Base-by-base conservation (phyloP, 2,329 filamentous ascomycete species). In the Trichoderma cornu-damae region DNA sequence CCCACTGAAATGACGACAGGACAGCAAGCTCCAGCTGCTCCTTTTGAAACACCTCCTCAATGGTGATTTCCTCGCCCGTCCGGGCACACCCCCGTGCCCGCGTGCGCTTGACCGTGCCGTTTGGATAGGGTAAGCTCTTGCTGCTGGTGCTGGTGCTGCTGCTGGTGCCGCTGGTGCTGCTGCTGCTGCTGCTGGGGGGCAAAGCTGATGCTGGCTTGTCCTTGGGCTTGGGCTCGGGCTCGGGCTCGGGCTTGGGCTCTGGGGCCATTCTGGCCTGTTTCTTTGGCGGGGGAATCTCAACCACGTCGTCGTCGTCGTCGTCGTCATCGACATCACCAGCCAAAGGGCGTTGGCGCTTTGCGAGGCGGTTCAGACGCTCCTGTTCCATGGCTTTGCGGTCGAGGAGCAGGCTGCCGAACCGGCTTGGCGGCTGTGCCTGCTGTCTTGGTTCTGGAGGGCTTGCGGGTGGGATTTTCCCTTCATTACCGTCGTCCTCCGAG, bases 1-100 rank as follows among this genome's bases (percentile, higher is more conserved):
- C 87, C 85, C 89, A 94, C 68, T 93, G 84, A 64, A 88, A 97
- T 0, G 93, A 89, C 64, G 91, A 96, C 4, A 97, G 74, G 0
- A 97, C 81, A 1, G 90, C 92, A 37, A 90, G 81, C 50, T 88
- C 77, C 7, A 97, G 76, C 11, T 85, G 79, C 1, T 82, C 73
- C 60, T 83, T 86, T 68, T 96, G 88, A 1, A 96, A 72, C 0
- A 96, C 82, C 69, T 96, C 91, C 65, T 96, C 90, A 38, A 97
- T 85, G 60, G 85, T 94, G 67, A 97, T 90, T 61, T 96, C 90
- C 60, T 91, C 81, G 4, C 75, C 76, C 0, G 70, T 76, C 34
- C 88, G 79, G 1, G 79, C 75, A 61, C 81, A 83, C 2, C 86
- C 85, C 34, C 76, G 76, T 0, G 83, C 84, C 83, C 88, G 93